These are phyloP conservation scores for Puccinia horiana DNA, from an alignment of 1,284 basidiomycete species.

Conservation along the genomic window DNA sequence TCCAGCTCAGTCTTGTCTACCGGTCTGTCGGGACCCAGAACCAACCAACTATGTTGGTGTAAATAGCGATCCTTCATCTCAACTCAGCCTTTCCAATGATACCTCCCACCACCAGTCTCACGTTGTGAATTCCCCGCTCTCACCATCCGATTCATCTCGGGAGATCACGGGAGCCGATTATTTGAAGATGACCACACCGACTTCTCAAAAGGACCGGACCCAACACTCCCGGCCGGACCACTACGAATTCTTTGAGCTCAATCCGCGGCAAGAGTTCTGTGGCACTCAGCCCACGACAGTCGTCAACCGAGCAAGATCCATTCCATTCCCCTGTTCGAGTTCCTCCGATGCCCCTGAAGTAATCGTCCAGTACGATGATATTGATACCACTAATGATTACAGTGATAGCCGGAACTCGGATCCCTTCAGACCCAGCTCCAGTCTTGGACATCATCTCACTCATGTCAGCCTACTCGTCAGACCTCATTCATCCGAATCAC, in stretches of 20 bases:
- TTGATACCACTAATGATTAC: constrained; percentile 42
- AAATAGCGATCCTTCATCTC: neutral
- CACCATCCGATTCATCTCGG: neutral
- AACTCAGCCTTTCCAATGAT: neutral
- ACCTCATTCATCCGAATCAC: too few relatives aligned
- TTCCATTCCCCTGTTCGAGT: neutral
- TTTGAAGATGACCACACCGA: neutral
- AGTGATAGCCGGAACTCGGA: constrained; percentile 26
- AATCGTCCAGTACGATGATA: constrained; percentile 39
- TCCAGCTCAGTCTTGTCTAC: neutral
- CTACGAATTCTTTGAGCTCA: neutral
- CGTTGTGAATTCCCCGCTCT: neutral
- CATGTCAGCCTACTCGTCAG: neutral
- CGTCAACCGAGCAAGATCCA: neutral
- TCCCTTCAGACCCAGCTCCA: constrained; percentile 7
- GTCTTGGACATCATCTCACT: neutral
- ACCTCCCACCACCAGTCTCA: neutral
- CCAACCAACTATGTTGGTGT: constrained; percentile 17
- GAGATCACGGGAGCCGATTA: constrained; percentile 15
- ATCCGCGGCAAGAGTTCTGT: neutral
- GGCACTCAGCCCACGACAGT: neutral
- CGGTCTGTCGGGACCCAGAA: constrained; percentile 6
- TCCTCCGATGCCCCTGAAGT: constrained; percentile 11
- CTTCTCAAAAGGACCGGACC: neutral
- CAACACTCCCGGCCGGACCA: neutral